A percentile compares a stretch with the other conserved stretches of the same genome.
Evolutionary conservation across 2,329 filamentous ascomycete genomes (phyloP).

Genomic region (Talaromyces sp.): DNA sequence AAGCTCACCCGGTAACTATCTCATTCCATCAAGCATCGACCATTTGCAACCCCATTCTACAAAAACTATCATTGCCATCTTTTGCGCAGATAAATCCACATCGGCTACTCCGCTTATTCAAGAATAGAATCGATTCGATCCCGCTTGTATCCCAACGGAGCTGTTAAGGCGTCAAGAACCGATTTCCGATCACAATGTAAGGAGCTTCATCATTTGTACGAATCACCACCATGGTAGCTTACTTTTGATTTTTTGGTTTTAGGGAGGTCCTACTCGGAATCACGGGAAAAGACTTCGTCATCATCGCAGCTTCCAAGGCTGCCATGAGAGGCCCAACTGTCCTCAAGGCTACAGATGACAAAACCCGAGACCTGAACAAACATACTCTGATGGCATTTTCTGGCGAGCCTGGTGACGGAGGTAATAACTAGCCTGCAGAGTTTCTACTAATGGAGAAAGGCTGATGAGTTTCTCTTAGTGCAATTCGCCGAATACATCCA

Average conservation of each 20-base stretch:
- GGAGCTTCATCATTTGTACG: constrained; percentile 2
- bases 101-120: neutral
- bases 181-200: constrained; percentile 12
- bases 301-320: constrained; percentile 95
- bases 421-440: constrained; percentile 39
- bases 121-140: neutral
- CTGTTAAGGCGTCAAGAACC: neutral
- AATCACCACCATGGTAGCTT: neutral
- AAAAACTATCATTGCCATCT: too few species aligned
- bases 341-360: constrained; percentile 92
- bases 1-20: constrained; percentile 32
- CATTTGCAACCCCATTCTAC: neutral
- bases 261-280: constrained; percentile 99
- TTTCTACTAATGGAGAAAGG: constrained; percentile 25
- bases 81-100: neutral
- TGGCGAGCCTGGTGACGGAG: constrained; percentile 92
- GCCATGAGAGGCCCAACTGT: constrained; percentile 96
- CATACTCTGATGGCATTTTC: constrained; percentile 93
- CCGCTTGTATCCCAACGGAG: neutral
- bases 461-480: constrained; percentile 51
- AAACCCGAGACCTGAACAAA: constrained; percentile 88
- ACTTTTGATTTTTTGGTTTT: neutral
- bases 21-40: neutral
- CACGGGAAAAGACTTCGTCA: constrained; percentile 97
- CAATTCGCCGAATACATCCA: constrained; percentile 99